Percentiles rank a stretch among this genome's conserved stretches.
Evolutionary conservation across 371 early-diverging fungal genomes (phyloP).

Genomic region (Funneliformis caledonium): DNA sequence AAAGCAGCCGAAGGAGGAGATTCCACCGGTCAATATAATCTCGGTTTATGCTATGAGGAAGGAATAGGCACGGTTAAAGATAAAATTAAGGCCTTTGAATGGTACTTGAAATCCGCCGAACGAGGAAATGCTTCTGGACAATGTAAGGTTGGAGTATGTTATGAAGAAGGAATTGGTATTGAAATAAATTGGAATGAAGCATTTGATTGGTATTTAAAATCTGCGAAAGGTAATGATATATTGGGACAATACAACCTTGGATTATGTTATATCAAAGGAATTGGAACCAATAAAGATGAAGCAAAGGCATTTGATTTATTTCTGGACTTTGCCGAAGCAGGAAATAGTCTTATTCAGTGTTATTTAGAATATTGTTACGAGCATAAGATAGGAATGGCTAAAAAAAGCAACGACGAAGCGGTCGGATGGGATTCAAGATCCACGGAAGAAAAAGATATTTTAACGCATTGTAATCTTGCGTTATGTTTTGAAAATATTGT

Average conservation of each 20-base stretch:
- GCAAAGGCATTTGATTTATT: not conserved
- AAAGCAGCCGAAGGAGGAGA: conserved; percentile 19
- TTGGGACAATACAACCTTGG: conserved; percentile 14
- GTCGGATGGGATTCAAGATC: conserved; percentile 71
- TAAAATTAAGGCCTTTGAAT: conserved; percentile 67
- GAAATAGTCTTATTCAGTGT: conserved; percentile 11
- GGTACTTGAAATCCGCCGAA: conserved; percentile 74
- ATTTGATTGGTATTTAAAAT: conserved; percentile 70
- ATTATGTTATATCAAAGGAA: conserved; percentile 1
- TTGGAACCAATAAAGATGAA: conserved; percentile 41
- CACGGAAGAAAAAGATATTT: conserved; percentile 76
- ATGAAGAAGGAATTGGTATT: conserved; percentile 75
- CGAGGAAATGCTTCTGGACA: conserved; percentile 84
- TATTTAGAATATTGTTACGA: not conserved
- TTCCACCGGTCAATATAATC: conserved; percentile 57
- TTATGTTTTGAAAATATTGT: not conserved
- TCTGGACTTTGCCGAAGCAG: not conserved
- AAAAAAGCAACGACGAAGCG: conserved; percentile 65
- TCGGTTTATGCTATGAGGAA: conserved; percentile 81
- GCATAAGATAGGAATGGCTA: conserved; percentile 26
- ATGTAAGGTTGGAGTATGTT: conserved; percentile 81
- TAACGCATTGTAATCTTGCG: conserved; percentile 35
- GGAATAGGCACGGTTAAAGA: conserved; percentile 78
- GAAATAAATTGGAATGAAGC: conserved; percentile 64
- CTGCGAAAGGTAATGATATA: conserved; percentile 43